phyloP scores from a whole-genome alignment of 441 rosid species.

The Metrosideros polymorpha region DNA sequence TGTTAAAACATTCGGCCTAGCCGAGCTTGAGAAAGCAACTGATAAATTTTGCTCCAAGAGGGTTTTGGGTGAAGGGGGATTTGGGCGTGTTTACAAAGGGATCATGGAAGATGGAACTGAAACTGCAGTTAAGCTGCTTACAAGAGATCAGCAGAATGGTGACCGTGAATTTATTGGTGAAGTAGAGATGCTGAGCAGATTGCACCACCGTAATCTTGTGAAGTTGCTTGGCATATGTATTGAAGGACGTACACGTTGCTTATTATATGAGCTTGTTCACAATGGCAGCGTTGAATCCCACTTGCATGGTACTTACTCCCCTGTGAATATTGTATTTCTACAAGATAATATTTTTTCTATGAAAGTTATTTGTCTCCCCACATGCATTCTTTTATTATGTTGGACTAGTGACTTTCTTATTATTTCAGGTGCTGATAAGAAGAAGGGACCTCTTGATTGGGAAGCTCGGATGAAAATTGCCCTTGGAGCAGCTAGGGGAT shows the following conservation, averaged over 20 bases:
- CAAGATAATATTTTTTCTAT: background rate
- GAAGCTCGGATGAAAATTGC: conserved; percentile 92
- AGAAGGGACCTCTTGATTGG: conserved; percentile 81
- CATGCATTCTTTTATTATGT: background rate
- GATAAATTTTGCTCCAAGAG: conserved; percentile 76
- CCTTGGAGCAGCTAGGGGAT: conserved; percentile 96
- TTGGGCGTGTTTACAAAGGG: conserved; percentile 89
- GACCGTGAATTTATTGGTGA: conserved; percentile 91
- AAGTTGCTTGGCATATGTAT: conserved; percentile 90
- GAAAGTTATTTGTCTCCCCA: background rate
- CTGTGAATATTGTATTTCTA: background rate
- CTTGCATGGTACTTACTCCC: conserved; percentile 63
- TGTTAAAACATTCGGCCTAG: conserved; percentile 54
- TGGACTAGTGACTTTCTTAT: background rate
- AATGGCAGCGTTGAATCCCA: conserved; percentile 98
- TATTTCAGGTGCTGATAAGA: conserved; percentile 41
- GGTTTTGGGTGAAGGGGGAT: conserved; percentile 96
- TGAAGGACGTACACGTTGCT: conserved; percentile 72
- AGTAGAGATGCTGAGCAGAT: conserved; percentile 95
- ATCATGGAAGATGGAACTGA: conserved; percentile 65
- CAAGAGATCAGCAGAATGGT: conserved; percentile 70
- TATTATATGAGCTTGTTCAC: conserved; percentile 78
- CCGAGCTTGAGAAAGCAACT: conserved; percentile 80
- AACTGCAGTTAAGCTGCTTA: conserved; percentile 88
- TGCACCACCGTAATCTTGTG: conserved; percentile 97